Percentiles rank a stretch among this genome's conserved stretches.
Evolutionary conservation across 129 eudicot species (phyloP).

Genomic region (Escallonia herrerae): DNA sequence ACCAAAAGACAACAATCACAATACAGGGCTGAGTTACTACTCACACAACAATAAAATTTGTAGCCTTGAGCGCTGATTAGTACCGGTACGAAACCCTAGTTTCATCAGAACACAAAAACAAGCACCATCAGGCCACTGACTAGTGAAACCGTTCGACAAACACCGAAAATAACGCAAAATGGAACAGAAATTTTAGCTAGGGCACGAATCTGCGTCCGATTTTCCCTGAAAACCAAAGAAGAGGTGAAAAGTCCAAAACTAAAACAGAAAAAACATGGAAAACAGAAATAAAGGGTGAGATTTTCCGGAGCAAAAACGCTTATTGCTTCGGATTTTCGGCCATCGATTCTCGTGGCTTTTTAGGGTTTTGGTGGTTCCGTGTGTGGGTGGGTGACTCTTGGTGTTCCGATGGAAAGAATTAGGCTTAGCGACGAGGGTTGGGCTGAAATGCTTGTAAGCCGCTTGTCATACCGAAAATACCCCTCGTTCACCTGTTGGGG

Average conservation of each 20-base stretch:
- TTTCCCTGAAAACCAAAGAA: slow-evolving; percentile 14
- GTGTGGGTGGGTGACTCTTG: background rate
- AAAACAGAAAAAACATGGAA: slow-evolving; percentile 3
- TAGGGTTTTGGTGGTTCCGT: slow-evolving; percentile 7
- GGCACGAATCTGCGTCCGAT: slow-evolving; percentile 11
- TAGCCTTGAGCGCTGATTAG: slow-evolving; percentile 13
- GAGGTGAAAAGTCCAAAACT: slow-evolving; percentile 4
- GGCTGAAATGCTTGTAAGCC: background rate
- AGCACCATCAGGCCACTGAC: slow-evolving; percentile 20
- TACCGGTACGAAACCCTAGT: slow-evolving; percentile 43
- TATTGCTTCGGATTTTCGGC: background rate
- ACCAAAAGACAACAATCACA: too few species aligned
- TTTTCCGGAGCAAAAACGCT: background rate
- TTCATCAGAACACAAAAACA: slow-evolving; percentile 37
- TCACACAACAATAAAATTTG: background rate
- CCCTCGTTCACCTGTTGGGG: background rate
- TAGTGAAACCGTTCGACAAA: background rate
- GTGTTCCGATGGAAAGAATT: background rate
- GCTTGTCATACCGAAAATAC: background rate
- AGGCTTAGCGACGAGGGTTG: background rate
- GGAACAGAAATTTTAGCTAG: slow-evolving; percentile 12
- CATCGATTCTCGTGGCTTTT: background rate
- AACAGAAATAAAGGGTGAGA: background rate
- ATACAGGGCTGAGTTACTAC: too few species aligned
- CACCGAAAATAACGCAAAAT: slow-evolving; percentile 13